Conservation (phyloP, 306 rosid genomes). For the Hippophae gyantsensis region DNA sequence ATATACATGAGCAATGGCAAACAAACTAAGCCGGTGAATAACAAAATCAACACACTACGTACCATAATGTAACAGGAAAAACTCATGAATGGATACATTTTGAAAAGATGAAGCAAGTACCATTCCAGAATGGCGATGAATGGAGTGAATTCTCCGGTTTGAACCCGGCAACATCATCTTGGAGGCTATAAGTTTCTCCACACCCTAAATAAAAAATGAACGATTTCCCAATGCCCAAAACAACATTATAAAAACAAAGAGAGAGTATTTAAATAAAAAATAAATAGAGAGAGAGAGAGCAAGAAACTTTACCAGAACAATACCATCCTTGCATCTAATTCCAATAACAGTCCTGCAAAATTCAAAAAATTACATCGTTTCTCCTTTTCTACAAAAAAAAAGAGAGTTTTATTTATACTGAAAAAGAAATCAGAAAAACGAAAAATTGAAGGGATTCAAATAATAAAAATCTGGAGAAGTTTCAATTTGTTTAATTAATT, state of each 20-base stretch:
- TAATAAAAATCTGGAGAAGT: neutral
- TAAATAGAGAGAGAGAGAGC: neutral
- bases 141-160: slow-evolving; percentile 86
- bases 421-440: slow-evolving; percentile 1
- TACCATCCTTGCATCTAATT: slow-evolving; percentile 90
- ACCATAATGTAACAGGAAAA: no score
- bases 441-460: neutral
- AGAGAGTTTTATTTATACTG: neutral
- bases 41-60: no score
- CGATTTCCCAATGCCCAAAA: slow-evolving; percentile 4
- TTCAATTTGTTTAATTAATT: neutral
- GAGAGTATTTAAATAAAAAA: neutral
- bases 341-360: slow-evolving; percentile 88
- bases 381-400: neutral
- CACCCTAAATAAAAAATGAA: slow-evolving; percentile 47
- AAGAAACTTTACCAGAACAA: slow-evolving; percentile 55
- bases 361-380: neutral
- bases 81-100: no score
- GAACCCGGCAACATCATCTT: slow-evolving; percentile 99
- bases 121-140: slow-evolving; percentile 93
- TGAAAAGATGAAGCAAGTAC: slow-evolving; percentile 21
- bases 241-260: neutral
- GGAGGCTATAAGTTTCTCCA: slow-evolving; percentile 88
- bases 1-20: no score
- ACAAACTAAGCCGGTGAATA: no score